Conservation (phyloP, 805 yeast species). For the Metschnikowia lochheadii region DNA sequence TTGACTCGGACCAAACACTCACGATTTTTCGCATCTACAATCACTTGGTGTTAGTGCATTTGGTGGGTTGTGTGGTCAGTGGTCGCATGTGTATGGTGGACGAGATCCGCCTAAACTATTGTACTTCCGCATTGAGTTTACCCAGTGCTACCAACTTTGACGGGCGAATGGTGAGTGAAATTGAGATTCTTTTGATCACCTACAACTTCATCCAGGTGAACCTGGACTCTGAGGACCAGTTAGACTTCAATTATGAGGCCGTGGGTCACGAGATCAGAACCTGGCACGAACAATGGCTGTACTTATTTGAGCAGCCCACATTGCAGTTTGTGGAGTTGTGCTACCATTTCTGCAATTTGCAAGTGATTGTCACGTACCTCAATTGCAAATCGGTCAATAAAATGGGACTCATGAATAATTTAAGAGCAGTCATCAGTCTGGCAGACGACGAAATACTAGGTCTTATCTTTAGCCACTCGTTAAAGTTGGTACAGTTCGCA, state of each 20-base stretch:
- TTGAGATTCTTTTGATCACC: conserved; percentile 53
- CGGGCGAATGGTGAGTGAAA: conserved; percentile 78
- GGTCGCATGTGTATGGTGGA: conserved; percentile 65
- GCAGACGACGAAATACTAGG: conserved; percentile 26
- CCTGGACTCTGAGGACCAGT: conserved; percentile 18
- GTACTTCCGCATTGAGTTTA: conserved; percentile 53
- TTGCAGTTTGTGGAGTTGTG: conserved; percentile 72
- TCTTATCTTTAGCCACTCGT: conserved; percentile 39
- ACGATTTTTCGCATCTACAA: conserved; percentile 66
- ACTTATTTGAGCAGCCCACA: conserved; percentile 63
- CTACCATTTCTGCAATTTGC: conserved; percentile 56
- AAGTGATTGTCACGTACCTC: conserved; percentile 42
- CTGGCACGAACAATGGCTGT: conserved; percentile 71
- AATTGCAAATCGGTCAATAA: background rate
- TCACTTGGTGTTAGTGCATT: conserved; percentile 63
- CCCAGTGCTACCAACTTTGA: conserved; percentile 71
- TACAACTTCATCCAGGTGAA: conserved; percentile 52
- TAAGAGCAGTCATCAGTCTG: conserved; percentile 21
- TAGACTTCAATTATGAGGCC: conserved; percentile 24
- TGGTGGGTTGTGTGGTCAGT: conserved; percentile 59
- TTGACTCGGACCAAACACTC: conserved; percentile 43
- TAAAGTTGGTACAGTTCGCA: conserved; percentile 39
- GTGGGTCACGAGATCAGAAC: conserved; percentile 46
- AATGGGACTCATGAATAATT: conserved; percentile 13
- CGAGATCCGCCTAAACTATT: conserved; percentile 53